These are phyloP conservation scores for Vickermania ingenoplastis DNA, from an alignment of 208 protist species.

Conservation along the genomic window DNA sequence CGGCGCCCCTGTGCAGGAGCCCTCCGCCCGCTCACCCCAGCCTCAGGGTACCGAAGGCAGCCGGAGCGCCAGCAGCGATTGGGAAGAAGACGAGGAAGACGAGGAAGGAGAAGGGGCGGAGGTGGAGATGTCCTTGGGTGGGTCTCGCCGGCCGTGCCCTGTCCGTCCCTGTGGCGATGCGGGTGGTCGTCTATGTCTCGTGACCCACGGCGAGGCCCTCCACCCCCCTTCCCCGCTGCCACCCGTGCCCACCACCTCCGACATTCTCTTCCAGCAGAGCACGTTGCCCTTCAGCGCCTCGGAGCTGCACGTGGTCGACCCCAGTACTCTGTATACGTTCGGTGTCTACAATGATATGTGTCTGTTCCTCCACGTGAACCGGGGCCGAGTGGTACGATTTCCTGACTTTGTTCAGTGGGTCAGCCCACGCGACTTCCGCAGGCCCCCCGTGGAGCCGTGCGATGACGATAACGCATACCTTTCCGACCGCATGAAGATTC, in stretches of 20 bases:
- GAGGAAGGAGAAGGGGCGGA: background rate
- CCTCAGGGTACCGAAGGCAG: background rate
- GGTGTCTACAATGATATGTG: slow-evolving; percentile 78
- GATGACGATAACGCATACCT: slow-evolving; percentile 42
- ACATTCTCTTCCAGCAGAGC: slow-evolving; percentile 37
- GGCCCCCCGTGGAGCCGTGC: background rate
- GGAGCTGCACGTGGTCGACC: slow-evolving; percentile 23
- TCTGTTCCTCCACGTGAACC: slow-evolving; percentile 71
- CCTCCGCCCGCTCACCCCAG: too few species aligned
- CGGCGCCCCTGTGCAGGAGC: background rate
- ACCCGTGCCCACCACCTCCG: slow-evolving; percentile 41
- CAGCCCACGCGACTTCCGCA: slow-evolving; percentile 73
- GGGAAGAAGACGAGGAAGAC: background rate
- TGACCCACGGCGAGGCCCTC: slow-evolving; percentile 59
- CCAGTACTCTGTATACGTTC: background rate
- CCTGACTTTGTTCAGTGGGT: slow-evolving; percentile 84
- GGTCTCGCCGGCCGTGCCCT: background rate
- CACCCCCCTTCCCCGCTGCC: slow-evolving; percentile 43
- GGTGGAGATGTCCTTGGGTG: background rate
- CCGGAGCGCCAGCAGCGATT: background rate
- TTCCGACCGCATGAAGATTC: slow-evolving; percentile 58
- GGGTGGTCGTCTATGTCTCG: slow-evolving; percentile 15
- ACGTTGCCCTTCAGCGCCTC: slow-evolving; percentile 10
- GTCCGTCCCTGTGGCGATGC: background rate
- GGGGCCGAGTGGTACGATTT: slow-evolving; percentile 66